phyloP scores from a whole-genome alignment of 2,329 filamentous ascomycete genomes.

The Hyphodiscus sp. region DNA sequence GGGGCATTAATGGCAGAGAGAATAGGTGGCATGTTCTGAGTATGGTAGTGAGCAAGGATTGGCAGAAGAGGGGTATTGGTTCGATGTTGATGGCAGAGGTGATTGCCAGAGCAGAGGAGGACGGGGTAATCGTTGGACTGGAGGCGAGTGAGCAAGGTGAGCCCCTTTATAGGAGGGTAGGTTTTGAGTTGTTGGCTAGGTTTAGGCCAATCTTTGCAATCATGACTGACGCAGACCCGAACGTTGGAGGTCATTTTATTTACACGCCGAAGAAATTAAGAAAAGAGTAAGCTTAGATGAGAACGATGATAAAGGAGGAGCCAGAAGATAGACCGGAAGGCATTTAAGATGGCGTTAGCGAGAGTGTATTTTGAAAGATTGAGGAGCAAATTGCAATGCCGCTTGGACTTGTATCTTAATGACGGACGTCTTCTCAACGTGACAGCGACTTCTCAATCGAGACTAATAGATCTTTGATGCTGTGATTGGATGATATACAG shows the following conservation, averaged over 20 bases:
- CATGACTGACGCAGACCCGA: not conserved
- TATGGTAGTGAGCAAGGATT: constrained; percentile 17
- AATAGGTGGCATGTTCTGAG: constrained; percentile 24
- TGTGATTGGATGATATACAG: not conserved
- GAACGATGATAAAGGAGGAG: not conserved
- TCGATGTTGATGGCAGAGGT: constrained; percentile 24
- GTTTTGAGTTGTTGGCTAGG: not conserved
- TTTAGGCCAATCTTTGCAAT: not conserved
- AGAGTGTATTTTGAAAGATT: not conserved
- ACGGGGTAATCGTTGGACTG: constrained; percentile 20
- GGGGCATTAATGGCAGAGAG: constrained; percentile 14
- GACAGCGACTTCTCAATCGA: not conserved
- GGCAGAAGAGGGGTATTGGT: constrained; percentile 21
- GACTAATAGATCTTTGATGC: not conserved
- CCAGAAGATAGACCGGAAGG: not conserved
- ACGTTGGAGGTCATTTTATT: not conserved
- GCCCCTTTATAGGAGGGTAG: not conserved
- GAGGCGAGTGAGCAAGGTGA: constrained; percentile 21
- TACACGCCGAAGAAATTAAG: not conserved
- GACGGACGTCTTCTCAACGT: not conserved
- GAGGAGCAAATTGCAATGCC: not conserved
- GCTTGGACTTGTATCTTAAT: not conserved
- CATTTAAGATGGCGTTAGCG: not conserved
- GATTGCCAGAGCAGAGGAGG: constrained; percentile 17
- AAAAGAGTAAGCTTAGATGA: not conserved